Evolutionary conservation across 2,329 filamentous ascomycete genomes (phyloP).

Genomic region (Diaporthe ilicicola): DNA sequence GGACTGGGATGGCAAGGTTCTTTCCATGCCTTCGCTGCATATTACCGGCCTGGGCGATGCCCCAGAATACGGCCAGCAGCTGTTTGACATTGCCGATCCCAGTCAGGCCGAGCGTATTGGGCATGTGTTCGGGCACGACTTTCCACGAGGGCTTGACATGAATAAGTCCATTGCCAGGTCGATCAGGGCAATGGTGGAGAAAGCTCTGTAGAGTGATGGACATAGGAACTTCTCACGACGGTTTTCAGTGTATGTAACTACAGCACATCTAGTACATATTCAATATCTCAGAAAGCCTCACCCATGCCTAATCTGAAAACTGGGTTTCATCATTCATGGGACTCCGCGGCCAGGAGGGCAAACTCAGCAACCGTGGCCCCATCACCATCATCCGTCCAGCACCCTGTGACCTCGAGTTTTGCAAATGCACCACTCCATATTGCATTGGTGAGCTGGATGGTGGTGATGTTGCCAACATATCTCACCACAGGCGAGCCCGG

Average conservation of each 20-base stretch:
- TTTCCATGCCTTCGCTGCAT: conserved; percentile 30
- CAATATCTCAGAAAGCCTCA: background rate
- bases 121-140: conserved; percentile 32
- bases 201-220: conserved; percentile 9
- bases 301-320: background rate
- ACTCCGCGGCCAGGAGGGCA: conserved; percentile 6
- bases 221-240: background rate
- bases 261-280: background rate
- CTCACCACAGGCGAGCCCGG: conserved; percentile 26
- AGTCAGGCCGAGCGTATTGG: conserved; percentile 23
- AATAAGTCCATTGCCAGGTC: conserved; percentile 28
- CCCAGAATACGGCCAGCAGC: conserved; percentile 29
- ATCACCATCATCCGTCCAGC: conserved; percentile 19
- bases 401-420: conserved; percentile 25
- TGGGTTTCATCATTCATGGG: background rate
- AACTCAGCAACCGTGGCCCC: conserved; percentile 28
- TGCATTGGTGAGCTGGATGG: background rate
- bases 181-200: conserved; percentile 28
- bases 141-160: conserved; percentile 30
- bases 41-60: conserved; percentile 28
- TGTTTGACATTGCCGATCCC: conserved; percentile 27
- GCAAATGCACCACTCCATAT: conserved; percentile 29
- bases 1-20: conserved; percentile 27
- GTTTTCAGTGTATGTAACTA: background rate
- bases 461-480: conserved; percentile 27